Evolutionary conservation across 345 rosid species (phyloP).

Genomic region (Bretschneidera sinensis): DNA sequence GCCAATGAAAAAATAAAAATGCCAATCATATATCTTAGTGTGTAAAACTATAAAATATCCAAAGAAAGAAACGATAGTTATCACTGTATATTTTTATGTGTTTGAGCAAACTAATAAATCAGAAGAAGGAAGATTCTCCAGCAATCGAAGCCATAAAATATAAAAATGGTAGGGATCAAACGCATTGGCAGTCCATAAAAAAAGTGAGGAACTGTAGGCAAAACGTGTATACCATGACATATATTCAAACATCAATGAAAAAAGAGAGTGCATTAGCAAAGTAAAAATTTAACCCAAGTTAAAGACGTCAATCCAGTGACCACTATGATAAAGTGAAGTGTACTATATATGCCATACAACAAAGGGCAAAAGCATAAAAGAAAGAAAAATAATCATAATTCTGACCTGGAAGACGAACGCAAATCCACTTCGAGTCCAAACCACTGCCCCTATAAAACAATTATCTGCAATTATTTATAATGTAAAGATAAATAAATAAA

Average conservation of each 20-base stretch:
- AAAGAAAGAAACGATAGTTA: no score
- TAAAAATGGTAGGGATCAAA: constrained; percentile 3
- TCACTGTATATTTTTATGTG: no score
- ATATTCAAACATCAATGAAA: constrained; percentile 12
- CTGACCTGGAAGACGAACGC: constrained; percentile 10
- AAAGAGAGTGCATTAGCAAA: constrained; percentile 2
- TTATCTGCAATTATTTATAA: constrained; percentile 7
- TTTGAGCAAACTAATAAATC: constrained; percentile 6
- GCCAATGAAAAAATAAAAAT: background rate
- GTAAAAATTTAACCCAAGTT: no score
- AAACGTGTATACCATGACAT: constrained; percentile 1
- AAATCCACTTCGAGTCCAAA: background rate
- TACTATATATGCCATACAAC: background rate
- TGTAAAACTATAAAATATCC: no score
- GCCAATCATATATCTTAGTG: background rate
- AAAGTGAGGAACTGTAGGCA: background rate
- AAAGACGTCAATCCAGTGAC: no score
- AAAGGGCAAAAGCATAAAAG: constrained; percentile 3
- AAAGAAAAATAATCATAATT: constrained; percentile 5
- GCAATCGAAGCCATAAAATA: constrained; percentile 11
- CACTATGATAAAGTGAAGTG: constrained; percentile 1
- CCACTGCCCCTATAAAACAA: background rate
- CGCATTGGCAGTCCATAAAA: background rate
- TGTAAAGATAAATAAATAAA: background rate
- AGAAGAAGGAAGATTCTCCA: constrained; percentile 9